A percentile compares a stretch with the other conserved stretches of the same genome.
Conservation (phyloP, 2,329 filamentous ascomycete genomes). For the Pseudogymnoascus sp. region DNA sequence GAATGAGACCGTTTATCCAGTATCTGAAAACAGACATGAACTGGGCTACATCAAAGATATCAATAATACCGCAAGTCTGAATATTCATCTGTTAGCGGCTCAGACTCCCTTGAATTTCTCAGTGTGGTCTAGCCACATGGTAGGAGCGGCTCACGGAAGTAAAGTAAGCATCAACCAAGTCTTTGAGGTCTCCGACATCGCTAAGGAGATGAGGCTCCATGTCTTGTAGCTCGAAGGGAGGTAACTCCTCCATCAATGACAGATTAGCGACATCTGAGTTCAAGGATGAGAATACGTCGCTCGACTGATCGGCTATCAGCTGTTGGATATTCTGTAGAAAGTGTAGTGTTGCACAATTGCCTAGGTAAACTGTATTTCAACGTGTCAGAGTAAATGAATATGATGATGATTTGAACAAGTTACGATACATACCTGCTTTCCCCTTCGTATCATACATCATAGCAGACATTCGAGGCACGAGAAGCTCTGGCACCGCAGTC, state of each 20-base stretch:
- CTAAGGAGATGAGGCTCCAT: conserved; percentile 15
- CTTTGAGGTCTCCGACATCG: conserved; percentile 3
- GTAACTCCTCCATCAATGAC: not conserved
- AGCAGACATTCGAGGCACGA: not conserved
- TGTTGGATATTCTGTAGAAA: conserved; percentile 13
- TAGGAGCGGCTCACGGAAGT: not conserved
- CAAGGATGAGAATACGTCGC: conserved; percentile 9
- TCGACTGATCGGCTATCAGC: conserved; percentile 8
- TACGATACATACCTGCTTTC: conserved; percentile 3
- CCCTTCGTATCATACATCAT: conserved; percentile 2
- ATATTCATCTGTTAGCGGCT: not conserved
- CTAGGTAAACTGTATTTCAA: conserved; percentile 14
- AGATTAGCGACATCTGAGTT: not conserved
- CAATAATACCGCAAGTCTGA: conserved; percentile 10
- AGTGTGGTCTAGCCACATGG: not conserved
- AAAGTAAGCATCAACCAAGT: conserved; percentile 9
- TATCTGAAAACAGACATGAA: not conserved
- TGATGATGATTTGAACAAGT: not conserved
- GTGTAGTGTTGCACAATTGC: conserved; percentile 14
- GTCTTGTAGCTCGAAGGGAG: conserved; percentile 9
- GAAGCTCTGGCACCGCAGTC: not conserved
- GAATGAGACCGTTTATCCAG: conserved; percentile 6
- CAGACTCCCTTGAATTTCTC: not conserved
- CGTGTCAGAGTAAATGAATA: not conserved
- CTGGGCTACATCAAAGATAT: conserved; percentile 7